A percentile compares a stretch with the other conserved stretches of the same genome.
Evolutionary conservation across 345 rosid genomes (phyloP).

Genomic region (Capsella bursapastoris): DNA sequence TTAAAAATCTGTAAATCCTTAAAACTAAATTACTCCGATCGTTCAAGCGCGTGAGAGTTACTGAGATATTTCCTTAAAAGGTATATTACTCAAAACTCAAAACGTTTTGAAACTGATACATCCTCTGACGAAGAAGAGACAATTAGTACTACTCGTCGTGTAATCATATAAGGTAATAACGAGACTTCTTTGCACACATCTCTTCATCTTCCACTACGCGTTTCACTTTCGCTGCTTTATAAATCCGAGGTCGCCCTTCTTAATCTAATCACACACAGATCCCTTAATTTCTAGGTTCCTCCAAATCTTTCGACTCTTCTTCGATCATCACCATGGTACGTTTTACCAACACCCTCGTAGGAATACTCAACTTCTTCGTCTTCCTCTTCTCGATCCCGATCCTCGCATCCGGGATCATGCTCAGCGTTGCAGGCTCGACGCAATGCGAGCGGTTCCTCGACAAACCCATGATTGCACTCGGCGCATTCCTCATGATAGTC

Average conservation of each 20-base stretch:
- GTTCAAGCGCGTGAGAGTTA: constrained; percentile 21
- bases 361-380: constrained; percentile 76
- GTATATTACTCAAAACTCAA: not conserved
- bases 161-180: constrained; percentile 7
- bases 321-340: constrained; percentile 46
- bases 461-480: constrained; percentile 69
- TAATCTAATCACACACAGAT: constrained; percentile 2
- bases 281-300: not conserved
- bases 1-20: not conserved
- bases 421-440: constrained; percentile 58
- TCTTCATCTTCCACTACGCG: constrained; percentile 12
- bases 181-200: constrained; percentile 23
- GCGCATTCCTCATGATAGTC: constrained; percentile 73
- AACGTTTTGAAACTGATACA: constrained; percentile 24
- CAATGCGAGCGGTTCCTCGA: constrained; percentile 85
- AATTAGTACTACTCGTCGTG: constrained; percentile 1
- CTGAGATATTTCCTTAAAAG: not conserved
- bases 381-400: constrained; percentile 83
- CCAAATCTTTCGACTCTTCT: not conserved
- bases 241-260: not conserved
- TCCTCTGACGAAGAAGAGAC: not conserved
- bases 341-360: constrained; percentile 73
- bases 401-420: constrained; percentile 75
- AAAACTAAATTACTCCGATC: not conserved
- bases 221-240: constrained; percentile 28